Percentiles rank a stretch among this genome's conserved stretches.
phyloP scores from a whole-genome alignment of 2,329 filamentous ascomycete genomes.

The Albophoma yamanashiensis region DNA sequence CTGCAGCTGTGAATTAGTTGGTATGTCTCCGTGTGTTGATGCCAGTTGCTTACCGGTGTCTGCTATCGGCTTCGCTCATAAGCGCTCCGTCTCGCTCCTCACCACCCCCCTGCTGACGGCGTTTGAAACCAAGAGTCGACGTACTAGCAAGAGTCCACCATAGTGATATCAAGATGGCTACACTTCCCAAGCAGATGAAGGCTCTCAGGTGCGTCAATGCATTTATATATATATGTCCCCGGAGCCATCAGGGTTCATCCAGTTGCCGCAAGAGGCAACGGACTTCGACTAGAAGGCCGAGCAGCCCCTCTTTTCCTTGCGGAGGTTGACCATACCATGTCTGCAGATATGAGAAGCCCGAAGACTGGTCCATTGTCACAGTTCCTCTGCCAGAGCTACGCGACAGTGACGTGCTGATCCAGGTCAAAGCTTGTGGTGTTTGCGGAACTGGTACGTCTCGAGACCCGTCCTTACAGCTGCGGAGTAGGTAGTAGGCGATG shows the following conservation, averaged over 20 bases:
- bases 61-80: not conserved
- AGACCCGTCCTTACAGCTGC: not conserved
- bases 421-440: constrained; percentile 58
- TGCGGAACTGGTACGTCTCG: constrained; percentile 42
- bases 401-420: constrained; percentile 50
- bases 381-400: constrained; percentile 51
- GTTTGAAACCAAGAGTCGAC: not conserved
- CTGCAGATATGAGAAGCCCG: constrained; percentile 47
- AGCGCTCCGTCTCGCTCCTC: not conserved
- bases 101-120: not conserved
- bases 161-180: constrained; percentile 15
- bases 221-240: not conserved
- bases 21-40: not conserved
- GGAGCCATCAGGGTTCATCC: constrained; percentile 11
- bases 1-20: not conserved
- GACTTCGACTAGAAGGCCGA: not conserved
- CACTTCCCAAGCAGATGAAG: constrained; percentile 46
- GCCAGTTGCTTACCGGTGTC: not conserved
- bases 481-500: not conserved
- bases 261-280: not conserved
- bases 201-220: constrained; percentile 42
- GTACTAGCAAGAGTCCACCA: not conserved
- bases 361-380: constrained; percentile 48
- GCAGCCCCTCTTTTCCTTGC: not conserved
- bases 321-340: not conserved